phyloP scores from a whole-genome alignment of 495 filamentous ascomycete species.

The Xylaria curta region DNA sequence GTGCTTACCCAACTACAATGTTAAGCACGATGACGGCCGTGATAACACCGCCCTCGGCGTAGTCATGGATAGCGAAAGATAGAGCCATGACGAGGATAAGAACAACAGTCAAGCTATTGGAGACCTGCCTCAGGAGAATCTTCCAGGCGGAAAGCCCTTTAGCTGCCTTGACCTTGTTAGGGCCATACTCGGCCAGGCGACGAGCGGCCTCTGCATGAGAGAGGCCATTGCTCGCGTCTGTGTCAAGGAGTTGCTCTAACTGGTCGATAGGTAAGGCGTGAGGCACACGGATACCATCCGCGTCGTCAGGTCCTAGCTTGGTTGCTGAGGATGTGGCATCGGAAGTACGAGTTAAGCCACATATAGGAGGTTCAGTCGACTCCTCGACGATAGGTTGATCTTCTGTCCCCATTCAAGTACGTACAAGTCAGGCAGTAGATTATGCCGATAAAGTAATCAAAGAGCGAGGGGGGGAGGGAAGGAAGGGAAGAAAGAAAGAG shows the following conservation, averaged over 20 bases:
- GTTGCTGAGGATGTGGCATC: conserved; percentile 36
- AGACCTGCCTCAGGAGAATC: conserved; percentile 62
- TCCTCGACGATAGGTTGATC: conserved; percentile 54
- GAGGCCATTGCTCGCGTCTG: conserved; percentile 48
- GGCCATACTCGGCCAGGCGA: conserved; percentile 55
- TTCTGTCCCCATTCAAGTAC: conserved; percentile 57
- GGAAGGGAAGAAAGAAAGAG: conserved; percentile 26
- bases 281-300: conserved; percentile 25
- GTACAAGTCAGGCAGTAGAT: conserved; percentile 21
- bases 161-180: conserved; percentile 59
- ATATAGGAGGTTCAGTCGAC: conserved; percentile 60
- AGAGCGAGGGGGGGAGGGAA: conserved; percentile 18
- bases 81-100: conserved; percentile 78
- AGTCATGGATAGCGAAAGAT: conserved; percentile 75
- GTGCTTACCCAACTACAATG: conserved; percentile 65
- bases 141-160: conserved; percentile 59
- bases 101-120: conserved; percentile 61
- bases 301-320: conserved; percentile 21
- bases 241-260: conserved; percentile 35
- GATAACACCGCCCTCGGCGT: conserved; percentile 77
- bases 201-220: conserved; percentile 46
- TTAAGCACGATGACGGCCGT: conserved; percentile 76
- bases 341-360: conserved; percentile 41
- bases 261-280: conserved; percentile 34
- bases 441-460: conserved; percentile 19